A percentile compares a stretch with the other conserved stretches of the same genome.
Conservation (phyloP, 2,329 filamentous ascomycete genomes). For the Arthrinium puccinioides region DNA sequence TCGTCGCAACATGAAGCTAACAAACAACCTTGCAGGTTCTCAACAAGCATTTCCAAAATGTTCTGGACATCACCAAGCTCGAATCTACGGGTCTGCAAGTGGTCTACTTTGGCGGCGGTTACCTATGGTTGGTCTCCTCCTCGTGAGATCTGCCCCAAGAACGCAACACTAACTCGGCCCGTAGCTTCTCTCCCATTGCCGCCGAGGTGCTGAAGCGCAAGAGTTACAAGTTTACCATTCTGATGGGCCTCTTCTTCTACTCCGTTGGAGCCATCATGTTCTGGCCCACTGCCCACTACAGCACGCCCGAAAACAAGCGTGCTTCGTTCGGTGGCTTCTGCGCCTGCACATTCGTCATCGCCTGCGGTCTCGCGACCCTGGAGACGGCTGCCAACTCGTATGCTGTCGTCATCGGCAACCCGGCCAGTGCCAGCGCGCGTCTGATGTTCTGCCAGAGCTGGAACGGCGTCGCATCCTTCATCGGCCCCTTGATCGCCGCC, state of each 20-base stretch:
- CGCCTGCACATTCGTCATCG: slow-evolving; percentile 49
- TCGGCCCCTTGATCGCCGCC: slow-evolving; percentile 45
- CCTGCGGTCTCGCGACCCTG: slow-evolving; percentile 26
- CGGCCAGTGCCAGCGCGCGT: slow-evolving; percentile 43
- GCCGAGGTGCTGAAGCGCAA: slow-evolving; percentile 33
- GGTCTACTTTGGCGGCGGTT: slow-evolving; percentile 30
- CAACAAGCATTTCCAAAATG: slow-evolving; percentile 42
- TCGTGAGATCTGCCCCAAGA: slow-evolving; percentile 35
- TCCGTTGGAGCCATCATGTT: slow-evolving; percentile 30
- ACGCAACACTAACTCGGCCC: slow-evolving; percentile 51
- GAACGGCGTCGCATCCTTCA: slow-evolving; percentile 44
- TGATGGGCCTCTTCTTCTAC: slow-evolving; percentile 43
- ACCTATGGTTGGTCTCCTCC: slow-evolving; percentile 18
- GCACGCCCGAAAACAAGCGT: slow-evolving; percentile 38
- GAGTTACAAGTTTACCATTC: slow-evolving; percentile 36
- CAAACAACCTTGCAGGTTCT: slow-evolving; percentile 12
- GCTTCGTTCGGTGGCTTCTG: slow-evolving; percentile 66
- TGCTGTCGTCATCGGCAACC: slow-evolving; percentile 39
- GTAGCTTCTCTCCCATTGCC: slow-evolving; percentile 27
- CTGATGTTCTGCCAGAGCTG: slow-evolving; percentile 48
- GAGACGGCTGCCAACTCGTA: slow-evolving; percentile 47
- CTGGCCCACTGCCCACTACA: slow-evolving; percentile 7
- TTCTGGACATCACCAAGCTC: slow-evolving; percentile 33
- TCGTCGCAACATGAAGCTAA: background rate
- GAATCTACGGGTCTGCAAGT: slow-evolving; percentile 35